A percentile compares a stretch with the other conserved stretches of the same genome.
Evolutionary conservation across 2,329 filamentous ascomycete species (phyloP).

Genomic region (Coniochaeta pulveracea): DNA sequence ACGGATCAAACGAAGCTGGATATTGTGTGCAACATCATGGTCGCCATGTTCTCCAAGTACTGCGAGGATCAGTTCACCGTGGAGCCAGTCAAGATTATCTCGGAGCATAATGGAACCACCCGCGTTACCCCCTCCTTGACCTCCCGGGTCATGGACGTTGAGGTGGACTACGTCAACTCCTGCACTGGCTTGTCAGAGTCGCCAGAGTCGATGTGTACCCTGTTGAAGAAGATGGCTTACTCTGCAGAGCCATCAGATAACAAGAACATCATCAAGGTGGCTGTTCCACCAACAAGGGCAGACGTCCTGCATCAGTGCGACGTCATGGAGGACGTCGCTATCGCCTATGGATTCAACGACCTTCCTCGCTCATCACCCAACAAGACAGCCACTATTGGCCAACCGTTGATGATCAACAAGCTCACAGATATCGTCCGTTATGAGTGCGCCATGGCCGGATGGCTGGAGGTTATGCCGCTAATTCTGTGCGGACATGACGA

Average conservation of each 20-base stretch:
- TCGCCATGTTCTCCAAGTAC: slow-evolving; percentile 94
- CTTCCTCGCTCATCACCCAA: slow-evolving; percentile 79
- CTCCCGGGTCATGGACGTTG: slow-evolving; percentile 67
- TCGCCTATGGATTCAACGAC: slow-evolving; percentile 96
- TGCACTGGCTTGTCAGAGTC: slow-evolving; percentile 76
- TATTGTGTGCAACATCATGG: slow-evolving; percentile 89
- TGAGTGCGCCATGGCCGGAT: slow-evolving; percentile 88
- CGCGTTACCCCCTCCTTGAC: slow-evolving; percentile 71
- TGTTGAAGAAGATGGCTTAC: slow-evolving; percentile 84
- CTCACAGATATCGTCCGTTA: slow-evolving; percentile 80
- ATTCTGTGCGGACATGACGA: slow-evolving; percentile 97
- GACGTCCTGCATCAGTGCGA: slow-evolving; percentile 95
- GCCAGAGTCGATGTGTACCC: slow-evolving; percentile 62
- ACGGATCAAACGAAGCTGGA: slow-evolving; percentile 94
- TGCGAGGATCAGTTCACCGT: slow-evolving; percentile 82
- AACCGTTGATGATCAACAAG: slow-evolving; percentile 87
- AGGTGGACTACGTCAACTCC: slow-evolving; percentile 86
- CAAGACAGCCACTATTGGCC: slow-evolving; percentile 76
- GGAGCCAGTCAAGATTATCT: slow-evolving; percentile 86
- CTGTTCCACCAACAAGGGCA: slow-evolving; percentile 78
- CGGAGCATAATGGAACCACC: slow-evolving; percentile 77
- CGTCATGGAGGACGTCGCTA: slow-evolving; percentile 96
- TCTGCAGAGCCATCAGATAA: slow-evolving; percentile 65
- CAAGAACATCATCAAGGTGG: slow-evolving; percentile 64
- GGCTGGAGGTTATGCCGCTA: slow-evolving; percentile 91